phyloP scores from a whole-genome alignment of 1,139 yeast species.

The Keqinozyma sinolaborantium region DNA sequence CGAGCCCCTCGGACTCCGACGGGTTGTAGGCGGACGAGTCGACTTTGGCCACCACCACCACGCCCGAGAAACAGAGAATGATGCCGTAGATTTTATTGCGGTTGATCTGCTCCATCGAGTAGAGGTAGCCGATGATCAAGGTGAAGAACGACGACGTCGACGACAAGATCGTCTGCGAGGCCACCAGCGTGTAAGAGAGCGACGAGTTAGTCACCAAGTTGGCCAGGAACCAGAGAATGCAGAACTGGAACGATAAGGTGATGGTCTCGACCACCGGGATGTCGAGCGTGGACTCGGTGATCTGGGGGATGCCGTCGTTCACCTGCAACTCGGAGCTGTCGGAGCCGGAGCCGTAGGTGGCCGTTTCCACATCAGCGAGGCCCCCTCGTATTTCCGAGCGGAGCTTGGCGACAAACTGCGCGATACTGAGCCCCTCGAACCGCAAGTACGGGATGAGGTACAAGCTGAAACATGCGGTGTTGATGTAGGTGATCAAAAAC shows the following conservation, averaged over 20 bases:
- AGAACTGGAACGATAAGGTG: constrained; percentile 71
- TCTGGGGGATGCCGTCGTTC: constrained; percentile 2
- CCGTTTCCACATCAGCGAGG: constrained; percentile 9
- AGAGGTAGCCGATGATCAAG: constrained; percentile 71
- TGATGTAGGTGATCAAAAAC: constrained; percentile 87
- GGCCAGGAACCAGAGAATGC: constrained; percentile 85
- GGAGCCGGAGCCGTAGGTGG: constrained; percentile 15
- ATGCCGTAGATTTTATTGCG: constrained; percentile 65
- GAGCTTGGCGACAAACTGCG: constrained; percentile 19
- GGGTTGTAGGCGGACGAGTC: constrained; percentile 38
- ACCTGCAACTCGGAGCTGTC: constrained; percentile 5
- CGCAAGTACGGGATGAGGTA: constrained; percentile 66
- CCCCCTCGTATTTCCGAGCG: constrained; percentile 13
- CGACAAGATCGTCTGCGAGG: constrained; percentile 87
- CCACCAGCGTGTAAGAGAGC: constrained; percentile 83
- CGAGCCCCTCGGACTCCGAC: constrained; percentile 29
- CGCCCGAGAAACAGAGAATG: constrained; percentile 72
- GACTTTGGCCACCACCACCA: constrained; percentile 67
- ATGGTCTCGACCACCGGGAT: constrained; percentile 47
- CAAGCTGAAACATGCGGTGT: constrained; percentile 78
- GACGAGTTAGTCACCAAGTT: constrained; percentile 88
- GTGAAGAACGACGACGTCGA: constrained; percentile 95
- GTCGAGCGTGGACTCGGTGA: constrained; percentile 7
- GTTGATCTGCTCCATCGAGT: constrained; percentile 68
- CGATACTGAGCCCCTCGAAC: constrained; percentile 16